These are phyloP conservation scores for Aspergillus sp. DNA, from an alignment of 2,329 filamentous ascomycete genomes.

Conservation along the genomic window DNA sequence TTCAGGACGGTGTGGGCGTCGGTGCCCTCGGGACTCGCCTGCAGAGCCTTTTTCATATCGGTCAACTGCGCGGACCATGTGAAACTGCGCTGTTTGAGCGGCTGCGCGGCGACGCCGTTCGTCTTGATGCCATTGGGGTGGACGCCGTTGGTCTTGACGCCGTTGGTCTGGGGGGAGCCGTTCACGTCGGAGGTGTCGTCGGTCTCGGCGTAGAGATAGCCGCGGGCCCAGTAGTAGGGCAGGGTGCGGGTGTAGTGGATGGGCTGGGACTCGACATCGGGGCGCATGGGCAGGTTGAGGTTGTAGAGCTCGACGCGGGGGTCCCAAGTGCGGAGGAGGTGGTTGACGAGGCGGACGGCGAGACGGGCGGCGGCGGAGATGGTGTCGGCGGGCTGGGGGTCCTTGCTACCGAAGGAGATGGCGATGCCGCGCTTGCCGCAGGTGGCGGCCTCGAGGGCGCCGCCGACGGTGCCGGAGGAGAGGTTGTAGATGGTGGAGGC, in stretches of 20 bases:
- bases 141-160: too few relatives aligned
- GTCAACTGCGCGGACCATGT: slow-evolving; percentile 83
- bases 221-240: slow-evolving; percentile 80
- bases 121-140: slow-evolving; percentile 28
- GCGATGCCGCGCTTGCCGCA: slow-evolving; percentile 70
- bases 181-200: too few relatives aligned
- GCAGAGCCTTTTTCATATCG: slow-evolving; percentile 81
- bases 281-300: slow-evolving; percentile 80
- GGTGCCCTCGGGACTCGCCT: slow-evolving; percentile 71
- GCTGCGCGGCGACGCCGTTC: slow-evolving; percentile 7
- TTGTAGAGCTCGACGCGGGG: slow-evolving; percentile 74
- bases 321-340: slow-evolving; percentile 70
- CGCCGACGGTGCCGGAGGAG: slow-evolving; percentile 73
- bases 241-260: slow-evolving; percentile 75
- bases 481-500: slow-evolving; percentile 74
- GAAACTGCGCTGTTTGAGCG: slow-evolving; percentile 75
- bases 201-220: slow-evolving; percentile 78
- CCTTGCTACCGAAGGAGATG: slow-evolving; percentile 77
- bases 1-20: slow-evolving; percentile 89
- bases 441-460: slow-evolving; percentile 70
- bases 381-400: slow-evolving; percentile 72
- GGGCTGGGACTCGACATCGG: slow-evolving; percentile 66
- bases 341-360: slow-evolving; percentile 71
- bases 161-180: too few relatives aligned
- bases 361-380: slow-evolving; percentile 72